Percentiles rank a stretch among this genome's conserved stretches.
These are phyloP conservation scores for Purpureocillium takamizusanense DNA, from an alignment of 2,329 filamentous ascomycete genomes.

Conservation along the genomic window DNA sequence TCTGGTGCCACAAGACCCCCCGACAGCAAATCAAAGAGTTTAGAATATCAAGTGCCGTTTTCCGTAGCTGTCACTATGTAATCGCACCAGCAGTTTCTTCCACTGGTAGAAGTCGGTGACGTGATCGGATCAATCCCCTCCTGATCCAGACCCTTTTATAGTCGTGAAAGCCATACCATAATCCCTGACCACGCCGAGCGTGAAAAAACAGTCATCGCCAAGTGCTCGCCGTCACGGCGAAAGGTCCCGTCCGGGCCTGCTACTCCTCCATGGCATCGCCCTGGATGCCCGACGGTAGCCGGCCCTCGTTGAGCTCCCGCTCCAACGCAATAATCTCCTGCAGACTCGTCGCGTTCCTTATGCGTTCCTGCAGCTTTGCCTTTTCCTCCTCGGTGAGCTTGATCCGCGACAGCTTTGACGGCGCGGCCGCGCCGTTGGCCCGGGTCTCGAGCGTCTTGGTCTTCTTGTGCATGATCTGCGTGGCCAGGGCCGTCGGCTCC, in stretches of 20 bases:
- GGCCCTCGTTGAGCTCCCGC: constrained; percentile 83
- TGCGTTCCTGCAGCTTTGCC: constrained; percentile 75
- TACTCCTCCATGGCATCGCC: constrained; percentile 53
- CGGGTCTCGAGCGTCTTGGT: constrained; percentile 60
- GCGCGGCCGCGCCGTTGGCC: constrained; percentile 31
- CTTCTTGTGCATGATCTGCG: constrained; percentile 74
- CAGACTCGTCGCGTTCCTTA: constrained; percentile 79
- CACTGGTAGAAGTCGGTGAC: too few species aligned
- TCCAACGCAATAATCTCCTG: constrained; percentile 86
- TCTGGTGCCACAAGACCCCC: too few species aligned
- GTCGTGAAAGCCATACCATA: background rate
- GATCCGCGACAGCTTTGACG: constrained; percentile 63
- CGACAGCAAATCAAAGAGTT: too few species aligned
- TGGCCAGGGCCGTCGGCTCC: constrained; percentile 72
- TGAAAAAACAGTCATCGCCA: constrained; percentile 2
- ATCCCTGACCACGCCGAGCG: background rate
- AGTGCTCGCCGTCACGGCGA: background rate
- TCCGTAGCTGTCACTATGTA: too few species aligned
- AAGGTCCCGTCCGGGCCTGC: constrained; percentile 5
- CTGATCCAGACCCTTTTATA: too few species aligned
- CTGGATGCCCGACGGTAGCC: constrained; percentile 63
- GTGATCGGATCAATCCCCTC: too few species aligned
- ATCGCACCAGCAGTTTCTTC: too few species aligned
- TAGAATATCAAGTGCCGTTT: too few species aligned
- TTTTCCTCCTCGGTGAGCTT: constrained; percentile 85